phyloP scores from a whole-genome alignment of 2,329 filamentous ascomycete genomes.

The Aurifilum marmelostoma region DNA sequence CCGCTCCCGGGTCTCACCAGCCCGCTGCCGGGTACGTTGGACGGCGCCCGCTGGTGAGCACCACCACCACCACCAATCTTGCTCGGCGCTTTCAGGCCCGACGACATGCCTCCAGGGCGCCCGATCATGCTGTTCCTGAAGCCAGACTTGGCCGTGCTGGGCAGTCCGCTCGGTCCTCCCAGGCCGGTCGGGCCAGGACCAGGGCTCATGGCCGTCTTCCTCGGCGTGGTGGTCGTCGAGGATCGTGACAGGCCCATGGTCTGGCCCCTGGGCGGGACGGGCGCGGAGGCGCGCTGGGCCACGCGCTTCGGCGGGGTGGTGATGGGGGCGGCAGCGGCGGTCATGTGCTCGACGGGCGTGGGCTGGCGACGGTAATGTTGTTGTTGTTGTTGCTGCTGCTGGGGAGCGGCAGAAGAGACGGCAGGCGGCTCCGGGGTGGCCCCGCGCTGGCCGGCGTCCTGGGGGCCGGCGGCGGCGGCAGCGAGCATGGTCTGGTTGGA shows the following conservation, averaged over 20 bases:
- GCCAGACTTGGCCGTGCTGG: slow-evolving; percentile 42
- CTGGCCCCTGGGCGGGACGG: slow-evolving; percentile 19
- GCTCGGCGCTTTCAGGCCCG: slow-evolving; percentile 66
- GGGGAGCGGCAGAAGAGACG: neutral
- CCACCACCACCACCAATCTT: slow-evolving; percentile 45
- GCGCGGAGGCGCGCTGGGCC: slow-evolving; percentile 26
- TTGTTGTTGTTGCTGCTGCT: slow-evolving; percentile 32
- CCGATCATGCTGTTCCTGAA: slow-evolving; percentile 56
- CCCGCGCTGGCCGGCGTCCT: slow-evolving; percentile 6
- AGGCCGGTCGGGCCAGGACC: slow-evolving; percentile 12
- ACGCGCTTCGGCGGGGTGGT: slow-evolving; percentile 24
- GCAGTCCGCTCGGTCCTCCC: slow-evolving; percentile 23
- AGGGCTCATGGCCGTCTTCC: slow-evolving; percentile 24
- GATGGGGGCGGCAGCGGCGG: neutral
- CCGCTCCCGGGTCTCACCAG: slow-evolving; percentile 56
- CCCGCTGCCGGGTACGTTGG: slow-evolving; percentile 43
- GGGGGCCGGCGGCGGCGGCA: too few species aligned
- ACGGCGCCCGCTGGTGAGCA: slow-evolving; percentile 50
- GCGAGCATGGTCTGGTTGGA: slow-evolving; percentile 51
- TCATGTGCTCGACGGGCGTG: slow-evolving; percentile 9
- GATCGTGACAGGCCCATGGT: slow-evolving; percentile 22
- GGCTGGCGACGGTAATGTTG: slow-evolving; percentile 22
- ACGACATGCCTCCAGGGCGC: slow-evolving; percentile 45
- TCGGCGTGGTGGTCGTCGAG: slow-evolving; percentile 24
- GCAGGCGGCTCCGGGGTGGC: neutral